These are phyloP conservation scores for Paramecium bursaria DNA, from an alignment of 73 alveolate species.

Conservation along the genomic window DNA sequence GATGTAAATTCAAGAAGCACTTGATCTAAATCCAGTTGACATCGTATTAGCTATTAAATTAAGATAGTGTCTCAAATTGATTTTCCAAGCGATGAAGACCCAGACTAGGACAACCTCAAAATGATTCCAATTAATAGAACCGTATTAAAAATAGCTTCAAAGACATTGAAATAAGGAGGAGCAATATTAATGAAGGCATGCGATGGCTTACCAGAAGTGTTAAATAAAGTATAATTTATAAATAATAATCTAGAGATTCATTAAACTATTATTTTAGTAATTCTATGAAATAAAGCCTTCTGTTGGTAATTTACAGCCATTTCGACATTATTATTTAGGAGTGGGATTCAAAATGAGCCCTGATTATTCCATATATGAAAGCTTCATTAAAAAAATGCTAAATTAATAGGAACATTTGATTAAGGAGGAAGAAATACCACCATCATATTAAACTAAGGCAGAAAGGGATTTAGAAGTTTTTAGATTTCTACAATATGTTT, in stretches of 20 bases:
- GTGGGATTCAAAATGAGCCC: conserved; percentile 18
- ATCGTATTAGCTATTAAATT: not conserved
- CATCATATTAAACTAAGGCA: not conserved
- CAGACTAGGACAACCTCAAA: conserved; percentile 20
- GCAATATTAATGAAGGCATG: not conserved
- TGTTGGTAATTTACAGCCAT: not conserved
- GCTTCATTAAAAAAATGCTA: not conserved
- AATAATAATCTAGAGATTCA: not conserved
- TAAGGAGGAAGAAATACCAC: conserved; percentile 8
- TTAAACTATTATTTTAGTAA: not conserved
- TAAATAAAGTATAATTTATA: not conserved
- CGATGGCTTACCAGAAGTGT: not conserved
- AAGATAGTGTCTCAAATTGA: too few species aligned
- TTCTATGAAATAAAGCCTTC: not conserved
- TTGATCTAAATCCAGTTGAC: conserved; percentile 40
- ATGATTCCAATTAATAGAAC: conserved; percentile 7
- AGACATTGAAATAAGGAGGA: conserved; percentile 15
- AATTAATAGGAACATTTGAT: not conserved
- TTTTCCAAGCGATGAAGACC: not conserved
- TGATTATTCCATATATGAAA: conserved; percentile 5
- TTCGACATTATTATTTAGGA: conserved; percentile 14
- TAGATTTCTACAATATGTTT: conserved; percentile 1
- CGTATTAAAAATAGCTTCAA: not conserved
- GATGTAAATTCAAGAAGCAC: not conserved
- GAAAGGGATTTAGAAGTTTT: not conserved